These are phyloP conservation scores for Exophiala aquamarina DNA, from an alignment of 2,329 filamentous ascomycete species.

Conservation along the genomic window DNA sequence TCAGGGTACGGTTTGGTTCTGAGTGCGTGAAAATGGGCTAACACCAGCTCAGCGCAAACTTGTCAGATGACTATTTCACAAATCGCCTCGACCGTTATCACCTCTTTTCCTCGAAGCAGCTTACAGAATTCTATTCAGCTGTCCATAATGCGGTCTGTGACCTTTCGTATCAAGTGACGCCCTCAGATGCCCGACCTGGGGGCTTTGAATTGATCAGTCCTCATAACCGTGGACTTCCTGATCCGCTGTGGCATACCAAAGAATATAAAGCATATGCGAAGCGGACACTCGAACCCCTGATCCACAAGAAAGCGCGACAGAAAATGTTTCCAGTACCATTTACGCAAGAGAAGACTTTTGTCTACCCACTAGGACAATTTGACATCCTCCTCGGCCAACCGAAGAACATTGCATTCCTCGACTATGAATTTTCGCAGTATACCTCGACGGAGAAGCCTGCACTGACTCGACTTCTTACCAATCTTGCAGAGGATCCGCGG, in stretches of 20 bases:
- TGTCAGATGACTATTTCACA: conserved; percentile 93
- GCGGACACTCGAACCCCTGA: conserved; percentile 63
- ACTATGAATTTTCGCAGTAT: conserved; percentile 44
- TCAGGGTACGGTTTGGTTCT: conserved; percentile 63
- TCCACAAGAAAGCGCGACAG: conserved; percentile 46
- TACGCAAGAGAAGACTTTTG: conserved; percentile 61
- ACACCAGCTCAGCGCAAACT: conserved; percentile 63
- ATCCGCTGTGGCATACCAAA: conserved; percentile 28
- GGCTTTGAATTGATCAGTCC: conserved; percentile 54
- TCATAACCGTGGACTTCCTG: conserved; percentile 25
- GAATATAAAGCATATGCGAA: conserved; percentile 69
- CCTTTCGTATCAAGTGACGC: conserved; percentile 77
- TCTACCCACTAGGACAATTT: conserved; percentile 86
- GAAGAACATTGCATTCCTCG: conserved; percentile 21
- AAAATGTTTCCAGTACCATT: conserved; percentile 28
- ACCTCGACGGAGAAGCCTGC: conserved; percentile 86
- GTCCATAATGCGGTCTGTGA: conserved; percentile 76
- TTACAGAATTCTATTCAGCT: conserved; percentile 78
- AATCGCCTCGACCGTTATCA: conserved; percentile 95
- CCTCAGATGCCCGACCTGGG: conserved; percentile 49
- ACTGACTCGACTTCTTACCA: conserved; percentile 70
- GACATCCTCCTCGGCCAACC: conserved; percentile 67
- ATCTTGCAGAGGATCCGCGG: conserved; percentile 59
- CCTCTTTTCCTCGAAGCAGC: conserved; percentile 73
- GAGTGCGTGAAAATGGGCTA: conserved; percentile 3